Conservation (phyloP, 2,329 filamentous ascomycete genomes). For the Talaromyces sp. region DNA sequence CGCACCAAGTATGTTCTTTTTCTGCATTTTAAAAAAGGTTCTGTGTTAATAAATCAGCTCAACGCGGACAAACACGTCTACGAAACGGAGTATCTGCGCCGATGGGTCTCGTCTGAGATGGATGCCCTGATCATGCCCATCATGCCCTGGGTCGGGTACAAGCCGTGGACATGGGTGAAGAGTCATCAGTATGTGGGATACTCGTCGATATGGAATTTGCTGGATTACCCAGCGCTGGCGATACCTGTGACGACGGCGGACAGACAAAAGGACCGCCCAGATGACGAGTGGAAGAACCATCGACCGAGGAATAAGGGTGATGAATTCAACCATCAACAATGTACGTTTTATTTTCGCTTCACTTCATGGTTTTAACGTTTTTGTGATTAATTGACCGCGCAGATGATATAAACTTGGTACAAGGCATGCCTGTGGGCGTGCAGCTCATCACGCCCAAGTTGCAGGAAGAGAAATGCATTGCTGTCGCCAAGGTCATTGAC, state of each 20-base stretch:
- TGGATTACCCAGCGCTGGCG: constrained; percentile 28
- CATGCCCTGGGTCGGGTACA: constrained; percentile 29
- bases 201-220: constrained; percentile 31
- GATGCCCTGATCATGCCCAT: constrained; percentile 31
- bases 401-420: constrained; percentile 29
- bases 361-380: too few relatives aligned
- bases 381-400: neutral
- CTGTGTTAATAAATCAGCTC: constrained; percentile 15
- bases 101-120: constrained; percentile 25
- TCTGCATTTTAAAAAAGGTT: neutral
- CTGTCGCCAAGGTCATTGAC: constrained; percentile 29
- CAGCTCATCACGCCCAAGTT: constrained; percentile 30
- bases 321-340: constrained; percentile 29
- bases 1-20: constrained; percentile 20
- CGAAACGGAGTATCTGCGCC: constrained; percentile 24
- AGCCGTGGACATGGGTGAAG: constrained; percentile 28
- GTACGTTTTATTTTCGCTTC: constrained; percentile 14
- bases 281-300: constrained; percentile 26
- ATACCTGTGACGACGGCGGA: constrained; percentile 26
- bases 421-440: constrained; percentile 31
- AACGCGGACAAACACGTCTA: constrained; percentile 25
- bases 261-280: constrained; percentile 23
- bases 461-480: constrained; percentile 30
- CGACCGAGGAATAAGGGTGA: constrained; percentile 28
- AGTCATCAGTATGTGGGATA: constrained; percentile 32